Percentiles rank a stretch among this genome's conserved stretches.
These are phyloP conservation scores for Rubus parviflorus DNA, from an alignment of 306 rosid genomes.

Conservation along the genomic window DNA sequence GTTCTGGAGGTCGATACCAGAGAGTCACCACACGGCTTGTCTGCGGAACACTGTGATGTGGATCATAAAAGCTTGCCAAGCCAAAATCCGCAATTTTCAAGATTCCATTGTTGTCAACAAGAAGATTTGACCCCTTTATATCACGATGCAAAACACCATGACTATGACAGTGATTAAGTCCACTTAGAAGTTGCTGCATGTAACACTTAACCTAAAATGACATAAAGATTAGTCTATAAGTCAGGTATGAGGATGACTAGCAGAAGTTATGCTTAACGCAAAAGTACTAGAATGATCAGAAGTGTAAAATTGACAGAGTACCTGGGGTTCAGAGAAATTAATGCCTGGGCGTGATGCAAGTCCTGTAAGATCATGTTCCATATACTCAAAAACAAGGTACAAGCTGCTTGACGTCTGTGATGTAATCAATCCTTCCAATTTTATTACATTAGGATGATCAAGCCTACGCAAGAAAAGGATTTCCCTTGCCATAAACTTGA, in stretches of 20 bases:
- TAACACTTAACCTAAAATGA: conserved; percentile 74
- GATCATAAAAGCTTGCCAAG: conserved; percentile 72
- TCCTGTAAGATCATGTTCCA: conserved; percentile 98
- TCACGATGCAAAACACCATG: conserved; percentile 93
- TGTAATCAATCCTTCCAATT: conserved; percentile 87
- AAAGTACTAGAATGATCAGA: neutral
- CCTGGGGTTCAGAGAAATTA: conserved; percentile 90
- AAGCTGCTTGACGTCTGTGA: conserved; percentile 73
- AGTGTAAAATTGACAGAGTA: conserved; percentile 24
- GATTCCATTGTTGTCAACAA: conserved; percentile 68
- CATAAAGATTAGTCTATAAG: conserved; percentile 27
- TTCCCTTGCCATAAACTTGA: conserved; percentile 96
- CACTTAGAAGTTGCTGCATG: conserved; percentile 91
- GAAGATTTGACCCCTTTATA: conserved; percentile 98
- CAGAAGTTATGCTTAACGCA: neutral
- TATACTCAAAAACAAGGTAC: conserved; percentile 88
- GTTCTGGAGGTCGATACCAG: conserved; percentile 98
- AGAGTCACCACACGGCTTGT: conserved; percentile 96
- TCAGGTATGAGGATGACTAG: conserved; percentile 18
- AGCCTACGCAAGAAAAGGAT: conserved; percentile 85
- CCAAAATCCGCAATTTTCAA: conserved; percentile 98
- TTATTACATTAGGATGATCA: conserved; percentile 86
- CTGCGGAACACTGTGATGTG: conserved; percentile 58
- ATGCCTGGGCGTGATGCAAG: conserved; percentile 67
- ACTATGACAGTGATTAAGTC: conserved; percentile 84